Base-by-base conservation (phyloP, 768 basidiomycete species). In the Psilocybe tampanensis region DNA sequence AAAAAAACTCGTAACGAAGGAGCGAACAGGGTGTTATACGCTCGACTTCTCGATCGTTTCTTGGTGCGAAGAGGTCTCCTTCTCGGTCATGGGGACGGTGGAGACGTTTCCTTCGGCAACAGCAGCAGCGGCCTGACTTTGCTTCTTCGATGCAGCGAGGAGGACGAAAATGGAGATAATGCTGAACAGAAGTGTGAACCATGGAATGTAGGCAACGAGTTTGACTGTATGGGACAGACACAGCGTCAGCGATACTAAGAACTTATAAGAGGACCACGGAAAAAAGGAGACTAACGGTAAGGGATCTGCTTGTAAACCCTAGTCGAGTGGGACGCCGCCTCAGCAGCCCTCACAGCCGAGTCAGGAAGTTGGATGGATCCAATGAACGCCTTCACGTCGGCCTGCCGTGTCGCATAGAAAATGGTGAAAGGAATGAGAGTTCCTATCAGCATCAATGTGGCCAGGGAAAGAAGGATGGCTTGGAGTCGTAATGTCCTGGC, bases 191-290 rank as follows among this genome's bases (percentile, higher is more conserved):
- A 70, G 55, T 2, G 67, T 52, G 43, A 69, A 59, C 85, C 85
- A 86, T 1, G 82, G 80, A 26, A 85, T 62, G 55, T 84, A 75
- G 1, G 82, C 80, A 18, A 80, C 64, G 22, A 79, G 69, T 44
- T 70, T 71, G 61, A 85, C 85, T 86, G 60, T 9, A 29, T 5
- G 9, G 5, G 6, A 47, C 47, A 45, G 36, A 43, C 34, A n/a
- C 47, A 19, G 24, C 52, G 12, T 58, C 15, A 59, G 39, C 39
- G 32, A 34, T 5, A 13, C 21, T 44, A n/a, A 39, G 15, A 36
- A 50, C 54, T 23, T 34, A n/a, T n/a, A n/a, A n/a, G n/a, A n/a
- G n/a, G n/a, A n/a, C n/a, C n/a, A n/a, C n/a, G n/a, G 44, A 59
- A 58, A 21, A 55, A 34, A 8, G 12, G 15, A 43, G 29, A 77